Evolutionary conservation across 805 yeast species (phyloP).

Genomic region (Ogataea paradorogensis): DNA sequence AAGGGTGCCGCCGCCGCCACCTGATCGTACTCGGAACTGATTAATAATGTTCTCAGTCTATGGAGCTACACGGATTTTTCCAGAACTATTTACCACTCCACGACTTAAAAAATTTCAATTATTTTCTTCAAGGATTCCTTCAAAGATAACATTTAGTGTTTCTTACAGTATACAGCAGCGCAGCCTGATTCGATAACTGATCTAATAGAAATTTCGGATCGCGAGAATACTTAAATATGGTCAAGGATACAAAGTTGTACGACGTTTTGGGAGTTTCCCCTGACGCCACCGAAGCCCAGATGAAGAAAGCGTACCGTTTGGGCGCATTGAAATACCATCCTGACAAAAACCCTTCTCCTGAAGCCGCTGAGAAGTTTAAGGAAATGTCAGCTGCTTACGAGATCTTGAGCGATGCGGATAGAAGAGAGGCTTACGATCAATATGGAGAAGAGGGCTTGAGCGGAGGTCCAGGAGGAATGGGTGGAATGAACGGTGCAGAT

Average conservation of each 20-base stretch:
- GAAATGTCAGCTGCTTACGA: conserved; percentile 88
- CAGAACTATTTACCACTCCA: conserved; percentile 13
- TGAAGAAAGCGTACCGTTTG: conserved; percentile 80
- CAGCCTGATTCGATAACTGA: background rate
- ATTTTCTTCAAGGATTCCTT: conserved; percentile 1
- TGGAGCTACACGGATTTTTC: conserved; percentile 11
- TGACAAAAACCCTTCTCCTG: conserved; percentile 79
- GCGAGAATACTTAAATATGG: conserved; percentile 45
- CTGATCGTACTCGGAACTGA: background rate
- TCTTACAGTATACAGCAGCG: background rate
- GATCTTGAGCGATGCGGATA: conserved; percentile 79
- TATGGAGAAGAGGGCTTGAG: conserved; percentile 91
- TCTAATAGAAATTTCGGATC: conserved; percentile 8
- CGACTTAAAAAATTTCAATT: conserved; percentile 16
- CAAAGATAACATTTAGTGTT: background rate
- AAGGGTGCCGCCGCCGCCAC: background rate
- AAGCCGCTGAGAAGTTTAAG: conserved; percentile 94
- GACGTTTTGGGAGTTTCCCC: conserved; percentile 72
- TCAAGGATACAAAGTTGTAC: conserved; percentile 74
- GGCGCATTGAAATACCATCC: conserved; percentile 81
- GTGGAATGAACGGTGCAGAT: conserved; percentile 50
- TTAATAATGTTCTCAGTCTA: background rate
- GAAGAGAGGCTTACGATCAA: conserved; percentile 84
- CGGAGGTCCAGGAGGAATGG: conserved; percentile 68
- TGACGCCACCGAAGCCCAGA: conserved; percentile 64